Evolutionary conservation across 108 stramenopile genomes (phyloP).

Genomic region (Poteriospumella lacustris): DNA sequence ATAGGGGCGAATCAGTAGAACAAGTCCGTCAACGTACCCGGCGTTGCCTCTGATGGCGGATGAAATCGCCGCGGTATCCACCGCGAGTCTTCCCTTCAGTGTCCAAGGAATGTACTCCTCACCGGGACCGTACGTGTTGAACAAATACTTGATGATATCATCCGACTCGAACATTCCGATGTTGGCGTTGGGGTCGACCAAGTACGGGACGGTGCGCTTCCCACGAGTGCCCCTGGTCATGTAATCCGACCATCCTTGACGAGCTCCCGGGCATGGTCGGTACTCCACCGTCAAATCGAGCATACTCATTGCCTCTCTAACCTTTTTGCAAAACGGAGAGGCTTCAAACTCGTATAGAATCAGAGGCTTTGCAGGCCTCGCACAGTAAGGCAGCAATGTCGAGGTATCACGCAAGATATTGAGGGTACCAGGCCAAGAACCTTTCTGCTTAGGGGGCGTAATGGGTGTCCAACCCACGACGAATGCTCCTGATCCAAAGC

Average conservation of each 20-base stretch:
- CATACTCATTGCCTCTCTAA: slow-evolving; percentile 72
- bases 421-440: slow-evolving; percentile 56
- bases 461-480: slow-evolving; percentile 68
- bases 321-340: slow-evolving; percentile 73
- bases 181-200: slow-evolving; percentile 72
- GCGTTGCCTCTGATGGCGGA: slow-evolving; percentile 56
- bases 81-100: slow-evolving; percentile 46
- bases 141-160: slow-evolving; percentile 72
- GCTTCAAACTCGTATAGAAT: slow-evolving; percentile 80
- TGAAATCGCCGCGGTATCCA: slow-evolving; percentile 53
- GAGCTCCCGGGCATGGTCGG: slow-evolving; percentile 65
- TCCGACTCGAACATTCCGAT: slow-evolving; percentile 65
- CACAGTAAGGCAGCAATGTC: slow-evolving; percentile 50
- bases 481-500: slow-evolving; percentile 64
- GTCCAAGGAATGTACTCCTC: slow-evolving; percentile 18
- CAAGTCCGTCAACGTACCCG: slow-evolving; percentile 20
- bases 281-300: slow-evolving; percentile 71
- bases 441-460: slow-evolving; percentile 31
- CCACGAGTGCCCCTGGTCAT: slow-evolving; percentile 38
- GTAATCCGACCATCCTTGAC: slow-evolving; percentile 1
- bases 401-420: slow-evolving; percentile 63
- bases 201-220: slow-evolving; percentile 53
- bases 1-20: neutral
- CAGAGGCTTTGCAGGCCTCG: slow-evolving; percentile 58
- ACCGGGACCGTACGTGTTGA: slow-evolving; percentile 68